Evolutionary conservation across 768 basidiomycete genomes (phyloP).

Genomic region (Boletus tomentosulus): DNA sequence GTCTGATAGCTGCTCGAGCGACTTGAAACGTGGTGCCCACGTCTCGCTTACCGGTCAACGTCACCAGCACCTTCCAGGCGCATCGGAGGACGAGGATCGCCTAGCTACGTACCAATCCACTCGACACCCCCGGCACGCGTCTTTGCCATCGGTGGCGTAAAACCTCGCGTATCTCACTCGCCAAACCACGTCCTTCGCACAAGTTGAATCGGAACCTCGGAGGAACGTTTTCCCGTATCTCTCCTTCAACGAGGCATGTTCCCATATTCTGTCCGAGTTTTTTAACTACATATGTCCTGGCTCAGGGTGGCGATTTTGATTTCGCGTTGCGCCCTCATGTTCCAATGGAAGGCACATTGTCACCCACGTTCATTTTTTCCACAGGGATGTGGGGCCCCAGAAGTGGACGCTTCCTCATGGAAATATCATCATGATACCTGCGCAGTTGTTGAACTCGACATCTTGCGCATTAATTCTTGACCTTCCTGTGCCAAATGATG

Average conservation of each 20-base stretch:
- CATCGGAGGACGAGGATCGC: not conserved
- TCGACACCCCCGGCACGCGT: not conserved
- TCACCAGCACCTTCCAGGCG: constrained; percentile 4
- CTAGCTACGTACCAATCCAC: not conserved
- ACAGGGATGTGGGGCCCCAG: not conserved
- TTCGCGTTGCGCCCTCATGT: not conserved
- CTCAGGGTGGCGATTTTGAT: not conserved
- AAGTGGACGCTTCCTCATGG: not conserved
- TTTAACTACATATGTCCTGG: not conserved
- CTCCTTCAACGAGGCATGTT: not conserved
- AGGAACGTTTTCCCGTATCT: not conserved
- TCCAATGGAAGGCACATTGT: not conserved
- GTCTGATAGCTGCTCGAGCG: not conserved
- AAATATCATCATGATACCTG: not conserved
- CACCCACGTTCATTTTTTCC: no score
- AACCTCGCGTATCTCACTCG: not conserved
- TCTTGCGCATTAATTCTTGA: not conserved
- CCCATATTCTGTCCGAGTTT: not conserved
- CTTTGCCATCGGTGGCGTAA: not conserved
- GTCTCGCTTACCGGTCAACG: constrained; percentile 16
- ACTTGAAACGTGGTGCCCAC: constrained; percentile 12
- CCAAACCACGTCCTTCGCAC: not conserved
- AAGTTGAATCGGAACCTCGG: not conserved
- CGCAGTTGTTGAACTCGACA: not conserved
- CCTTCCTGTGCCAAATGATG: not conserved